Percentiles rank a stretch among this genome's conserved stretches.
These are phyloP conservation scores for Incumbomyces lentus DNA, from an alignment of 2,329 filamentous ascomycete genomes.

Conservation along the genomic window DNA sequence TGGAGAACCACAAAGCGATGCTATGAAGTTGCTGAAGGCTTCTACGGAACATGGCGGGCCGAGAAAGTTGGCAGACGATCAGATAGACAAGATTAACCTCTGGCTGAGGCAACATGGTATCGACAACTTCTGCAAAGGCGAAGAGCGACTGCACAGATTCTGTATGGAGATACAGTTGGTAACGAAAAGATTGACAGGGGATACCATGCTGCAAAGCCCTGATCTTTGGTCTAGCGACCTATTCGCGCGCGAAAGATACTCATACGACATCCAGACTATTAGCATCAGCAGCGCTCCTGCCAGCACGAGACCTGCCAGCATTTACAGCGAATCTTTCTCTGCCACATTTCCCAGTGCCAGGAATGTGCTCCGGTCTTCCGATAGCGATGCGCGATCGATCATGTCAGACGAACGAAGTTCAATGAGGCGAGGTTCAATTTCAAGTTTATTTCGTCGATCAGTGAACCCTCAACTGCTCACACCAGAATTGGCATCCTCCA, in stretches of 20 bases:
- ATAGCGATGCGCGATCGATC: slow-evolving; percentile 23
- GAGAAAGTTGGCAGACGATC: slow-evolving; percentile 92
- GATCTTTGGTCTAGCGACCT: slow-evolving; percentile 89
- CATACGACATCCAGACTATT: slow-evolving; percentile 31
- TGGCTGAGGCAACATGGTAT: slow-evolving; percentile 77
- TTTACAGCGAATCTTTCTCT: slow-evolving; percentile 34
- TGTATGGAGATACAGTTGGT: slow-evolving; percentile 82
- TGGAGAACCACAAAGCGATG: slow-evolving; percentile 70
- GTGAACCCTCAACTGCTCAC: slow-evolving; percentile 43
- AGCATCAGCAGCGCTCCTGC: slow-evolving; percentile 35
- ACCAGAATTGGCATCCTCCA: slow-evolving; percentile 49
- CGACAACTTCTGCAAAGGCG: slow-evolving; percentile 87
- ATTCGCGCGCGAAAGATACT: slow-evolving; percentile 58
- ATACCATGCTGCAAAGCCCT: slow-evolving; percentile 72
- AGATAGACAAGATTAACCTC: slow-evolving; percentile 69
- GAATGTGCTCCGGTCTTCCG: slow-evolving; percentile 23
- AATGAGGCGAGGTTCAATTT: slow-evolving; percentile 1
- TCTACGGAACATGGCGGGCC: slow-evolving; percentile 74
- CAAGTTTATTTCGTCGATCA: neutral
- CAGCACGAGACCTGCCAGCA: slow-evolving; percentile 32
- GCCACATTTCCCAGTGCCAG: slow-evolving; percentile 23
- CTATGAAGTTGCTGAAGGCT: slow-evolving; percentile 78
- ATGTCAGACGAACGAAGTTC: slow-evolving; percentile 13
- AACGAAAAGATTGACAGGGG: slow-evolving; percentile 73
- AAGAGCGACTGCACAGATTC: slow-evolving; percentile 89